Evolutionary conservation across 2,329 filamentous ascomycete species (phyloP).

Genomic region (Sordariomycetes sp.): DNA sequence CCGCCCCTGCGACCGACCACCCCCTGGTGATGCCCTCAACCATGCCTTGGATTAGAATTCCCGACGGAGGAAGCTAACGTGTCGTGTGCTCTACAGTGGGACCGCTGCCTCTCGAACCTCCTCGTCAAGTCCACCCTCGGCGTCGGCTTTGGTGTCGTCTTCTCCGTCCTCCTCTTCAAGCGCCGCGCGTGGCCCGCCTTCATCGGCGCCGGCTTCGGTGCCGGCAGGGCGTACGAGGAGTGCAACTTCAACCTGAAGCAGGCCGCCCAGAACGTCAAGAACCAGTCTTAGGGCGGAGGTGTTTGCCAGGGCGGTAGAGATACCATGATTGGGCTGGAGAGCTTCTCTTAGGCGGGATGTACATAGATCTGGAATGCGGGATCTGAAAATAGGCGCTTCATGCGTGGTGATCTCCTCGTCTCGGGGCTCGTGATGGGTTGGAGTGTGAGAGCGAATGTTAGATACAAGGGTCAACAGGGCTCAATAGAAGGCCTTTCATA

Average conservation of each 20-base stretch:
- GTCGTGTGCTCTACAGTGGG: constrained; percentile 53
- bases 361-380: not conserved
- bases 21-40: too few relatives aligned
- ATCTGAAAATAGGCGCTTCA: not conserved
- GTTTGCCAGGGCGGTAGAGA: not conserved
- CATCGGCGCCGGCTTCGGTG: constrained; percentile 86
- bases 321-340: not conserved
- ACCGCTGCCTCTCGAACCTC: constrained; percentile 93
- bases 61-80: constrained; percentile 7
- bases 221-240: constrained; percentile 94
- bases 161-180: constrained; percentile 97
- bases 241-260: constrained; percentile 72
- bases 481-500: not conserved
- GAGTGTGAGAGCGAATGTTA: not conserved
- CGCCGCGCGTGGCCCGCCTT: constrained; percentile 96
- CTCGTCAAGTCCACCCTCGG: constrained; percentile 94
- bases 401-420: not conserved
- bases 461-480: not conserved
- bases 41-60: not conserved
- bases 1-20: not conserved
- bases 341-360: not conserved
- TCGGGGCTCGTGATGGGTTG: not conserved
- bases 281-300: constrained; percentile 16
- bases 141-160: constrained; percentile 93
- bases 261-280: constrained; percentile 44